Conservation (phyloP, 2,329 filamentous ascomycete species). For the Xylariomycetidae sp. region DNA sequence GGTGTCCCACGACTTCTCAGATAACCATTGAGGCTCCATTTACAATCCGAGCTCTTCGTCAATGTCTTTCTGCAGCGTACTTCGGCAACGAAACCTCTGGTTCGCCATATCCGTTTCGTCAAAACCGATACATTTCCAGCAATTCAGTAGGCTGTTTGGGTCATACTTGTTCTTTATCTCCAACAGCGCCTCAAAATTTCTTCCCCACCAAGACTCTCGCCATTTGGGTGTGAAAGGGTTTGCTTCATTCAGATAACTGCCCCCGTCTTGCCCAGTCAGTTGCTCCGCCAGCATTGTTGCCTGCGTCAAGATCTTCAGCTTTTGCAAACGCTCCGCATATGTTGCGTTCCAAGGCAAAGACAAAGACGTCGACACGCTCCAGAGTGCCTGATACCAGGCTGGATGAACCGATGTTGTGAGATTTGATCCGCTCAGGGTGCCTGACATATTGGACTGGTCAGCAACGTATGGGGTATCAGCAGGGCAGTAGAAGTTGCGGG, state of each 20-base stretch:
- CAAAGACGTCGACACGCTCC: constrained; percentile 10
- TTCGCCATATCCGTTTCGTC: constrained; percentile 12
- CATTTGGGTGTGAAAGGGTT: constrained; percentile 30
- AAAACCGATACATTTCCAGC: constrained; percentile 20
- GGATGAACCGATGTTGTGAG: constrained; percentile 16
- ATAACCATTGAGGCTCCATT: too few relatives aligned
- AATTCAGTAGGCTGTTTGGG: constrained; percentile 26
- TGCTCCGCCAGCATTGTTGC: constrained; percentile 11
- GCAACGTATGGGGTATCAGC: constrained; percentile 15
- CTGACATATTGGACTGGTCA: constrained; percentile 2
- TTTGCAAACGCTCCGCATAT: constrained; percentile 13
- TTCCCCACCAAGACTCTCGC: constrained; percentile 30
- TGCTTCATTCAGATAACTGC: constrained; percentile 36
- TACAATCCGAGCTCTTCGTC: constrained; percentile 5
- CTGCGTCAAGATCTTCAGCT: constrained; percentile 10
- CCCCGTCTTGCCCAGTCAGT: constrained; percentile 24
- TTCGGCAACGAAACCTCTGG: constrained; percentile 11
- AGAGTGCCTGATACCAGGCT: constrained; percentile 17
- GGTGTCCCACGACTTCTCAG: too few relatives aligned
- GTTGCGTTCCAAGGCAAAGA: constrained; percentile 13
- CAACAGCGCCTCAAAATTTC: constrained; percentile 26
- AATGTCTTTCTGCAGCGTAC: constrained; percentile 11
- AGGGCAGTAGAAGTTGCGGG: constrained; percentile 15
- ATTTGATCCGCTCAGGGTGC: not conserved
- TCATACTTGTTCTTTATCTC: constrained; percentile 29